A percentile compares a stretch with the other conserved stretches of the same genome.
Conservation (phyloP, 108 stramenopile genomes). For the Nitzschia sp. region DNA sequence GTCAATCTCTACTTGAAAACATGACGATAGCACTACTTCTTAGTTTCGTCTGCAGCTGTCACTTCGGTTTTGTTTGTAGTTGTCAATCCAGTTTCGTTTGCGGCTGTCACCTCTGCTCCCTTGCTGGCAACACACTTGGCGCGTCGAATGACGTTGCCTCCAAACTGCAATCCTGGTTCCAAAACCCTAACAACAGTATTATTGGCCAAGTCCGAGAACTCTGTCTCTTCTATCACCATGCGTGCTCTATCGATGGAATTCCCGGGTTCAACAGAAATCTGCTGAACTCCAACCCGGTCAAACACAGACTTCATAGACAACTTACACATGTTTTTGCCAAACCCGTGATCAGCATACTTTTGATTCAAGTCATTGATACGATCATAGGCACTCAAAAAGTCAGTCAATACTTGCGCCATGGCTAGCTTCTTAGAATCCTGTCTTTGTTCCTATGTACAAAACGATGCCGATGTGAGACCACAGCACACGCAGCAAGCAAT, state of each 20-base stretch:
- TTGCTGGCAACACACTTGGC: constrained; percentile 62
- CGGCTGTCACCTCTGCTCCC: too few species aligned
- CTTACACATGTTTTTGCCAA: constrained; percentile 57
- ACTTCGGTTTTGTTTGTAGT: too few species aligned
- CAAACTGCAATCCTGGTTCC: constrained; percentile 60
- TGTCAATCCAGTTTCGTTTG: too few species aligned
- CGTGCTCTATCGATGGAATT: constrained; percentile 43
- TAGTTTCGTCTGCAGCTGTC: too few species aligned
- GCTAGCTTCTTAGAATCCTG: constrained; percentile 6
- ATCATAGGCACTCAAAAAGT: constrained; percentile 70
- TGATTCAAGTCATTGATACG: constrained; percentile 45
- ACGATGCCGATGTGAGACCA: too few species aligned
- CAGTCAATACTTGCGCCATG: constrained; percentile 45
- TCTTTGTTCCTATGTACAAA: too few species aligned
- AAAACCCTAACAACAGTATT: constrained; percentile 55
- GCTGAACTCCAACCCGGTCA: constrained; percentile 58
- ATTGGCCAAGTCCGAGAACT: constrained; percentile 48
- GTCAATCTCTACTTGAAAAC: too few species aligned
- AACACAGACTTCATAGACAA: constrained; percentile 50
- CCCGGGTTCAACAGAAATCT: constrained; percentile 46
- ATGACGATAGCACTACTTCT: too few species aligned
- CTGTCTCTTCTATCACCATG: constrained; percentile 51
- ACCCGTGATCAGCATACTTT: constrained; percentile 52
- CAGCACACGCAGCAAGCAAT: too few species aligned
- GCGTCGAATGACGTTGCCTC: constrained; percentile 67